Evolutionary conservation across 768 basidiomycete species (phyloP).

Genomic region (Mycena rosella): DNA sequence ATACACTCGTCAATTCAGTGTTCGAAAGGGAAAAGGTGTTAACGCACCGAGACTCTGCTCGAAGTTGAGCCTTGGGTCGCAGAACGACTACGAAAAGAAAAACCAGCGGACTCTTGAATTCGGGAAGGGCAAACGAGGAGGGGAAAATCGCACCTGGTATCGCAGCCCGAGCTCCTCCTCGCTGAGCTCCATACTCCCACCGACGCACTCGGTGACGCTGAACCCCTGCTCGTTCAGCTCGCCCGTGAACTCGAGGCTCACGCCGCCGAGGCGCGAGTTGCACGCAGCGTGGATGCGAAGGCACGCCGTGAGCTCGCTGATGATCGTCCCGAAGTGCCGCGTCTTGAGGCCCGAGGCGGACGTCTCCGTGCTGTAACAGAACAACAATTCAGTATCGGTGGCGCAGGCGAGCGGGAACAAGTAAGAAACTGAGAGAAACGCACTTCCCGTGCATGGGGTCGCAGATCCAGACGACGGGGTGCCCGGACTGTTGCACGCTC

Average conservation of each 20-base stretch:
- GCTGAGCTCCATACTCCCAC: constrained; percentile 94
- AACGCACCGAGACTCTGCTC: constrained; percentile 91
- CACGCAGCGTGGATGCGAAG: constrained; percentile 83
- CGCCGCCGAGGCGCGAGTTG: constrained; percentile 82
- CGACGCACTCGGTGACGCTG: constrained; percentile 96
- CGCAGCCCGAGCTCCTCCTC: constrained; percentile 92
- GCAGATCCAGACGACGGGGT: constrained; percentile 94
- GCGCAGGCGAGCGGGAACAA: neutral
- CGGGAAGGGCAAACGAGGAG: too few relatives aligned
- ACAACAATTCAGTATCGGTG: neutral
- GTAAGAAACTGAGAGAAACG: constrained; percentile 49
- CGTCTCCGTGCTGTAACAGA: constrained; percentile 77
- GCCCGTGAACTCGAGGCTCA: constrained; percentile 93
- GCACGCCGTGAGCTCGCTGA: constrained; percentile 86
- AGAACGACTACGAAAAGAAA: constrained; percentile 73
- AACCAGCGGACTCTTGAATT: too few relatives aligned
- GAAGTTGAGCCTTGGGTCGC: constrained; percentile 94
- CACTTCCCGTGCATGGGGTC: constrained; percentile 99
- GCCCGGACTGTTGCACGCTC: constrained; percentile 82
- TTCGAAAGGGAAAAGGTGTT: too few relatives aligned
- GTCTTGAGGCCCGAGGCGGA: constrained; percentile 89
- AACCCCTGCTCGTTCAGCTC: constrained; percentile 92
- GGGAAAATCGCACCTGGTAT: constrained; percentile 73
- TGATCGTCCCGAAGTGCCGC: constrained; percentile 89
- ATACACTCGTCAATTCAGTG: neutral